Base-by-base conservation (phyloP, 805 yeast genomes). In the Hanseniaspora mollemarum region DNA sequence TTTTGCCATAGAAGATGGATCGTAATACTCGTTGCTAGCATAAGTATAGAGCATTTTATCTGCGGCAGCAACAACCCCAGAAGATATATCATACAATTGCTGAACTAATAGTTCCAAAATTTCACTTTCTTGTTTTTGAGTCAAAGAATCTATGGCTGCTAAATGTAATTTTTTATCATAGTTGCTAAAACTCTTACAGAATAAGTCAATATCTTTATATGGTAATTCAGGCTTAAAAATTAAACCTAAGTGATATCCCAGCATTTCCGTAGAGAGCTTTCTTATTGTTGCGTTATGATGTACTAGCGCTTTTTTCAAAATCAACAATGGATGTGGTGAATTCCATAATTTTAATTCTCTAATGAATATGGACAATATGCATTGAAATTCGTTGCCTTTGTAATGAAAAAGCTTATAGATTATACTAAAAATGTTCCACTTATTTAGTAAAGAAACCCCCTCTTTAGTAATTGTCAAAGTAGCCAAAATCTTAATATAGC, bases 401-500 rank as follows among this genome's bases (percentile, higher is more conserved):
- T 73, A 73, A 54, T 73, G 73, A 16, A 83, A 71, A 49, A 87
- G 75, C 57, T 85, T 85, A 58, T 83, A 81, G 48, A 87, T 70
- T 65, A 85, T 79, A 52, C 81, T 87, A 65, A 86, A 85, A 53
- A 90, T 73, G 57, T 87, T 83, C 92, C 95, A 85, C 54, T 83
- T 79, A 46, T 79, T 83, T 53, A 92, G 62, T 57, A 90, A 70
- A 40, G 71, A 71, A 22, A 84, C 63, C 0, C 98, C 98, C 43
- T 74, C 71, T 0, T 67, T 60, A 35, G 75, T 71, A 2, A 72
- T 66, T 2, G 87, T 76, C 16, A 92, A 65, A 0, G 80, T 78
- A 0, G 96, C 96, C 10, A 92, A 64, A 60, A 90, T 75, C 53
- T 76, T 74, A 55, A 92, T 75, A 62, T 88, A 90, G 0, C 96